These are phyloP conservation scores for Scutellaria minor DNA, from an alignment of 257 asterid species.

Conservation along the genomic window DNA sequence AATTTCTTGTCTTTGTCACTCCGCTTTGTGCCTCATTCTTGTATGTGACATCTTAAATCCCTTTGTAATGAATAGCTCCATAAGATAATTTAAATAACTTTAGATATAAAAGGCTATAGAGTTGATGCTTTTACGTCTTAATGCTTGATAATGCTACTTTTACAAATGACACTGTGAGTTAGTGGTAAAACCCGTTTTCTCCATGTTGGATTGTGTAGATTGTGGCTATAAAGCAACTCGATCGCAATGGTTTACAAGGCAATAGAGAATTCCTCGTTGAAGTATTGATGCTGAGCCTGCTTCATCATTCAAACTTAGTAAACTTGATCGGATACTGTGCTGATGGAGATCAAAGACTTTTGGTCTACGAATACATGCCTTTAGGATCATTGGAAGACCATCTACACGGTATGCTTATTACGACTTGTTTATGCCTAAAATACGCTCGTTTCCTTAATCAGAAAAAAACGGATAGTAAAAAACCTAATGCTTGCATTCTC, in stretches of 20 bases:
- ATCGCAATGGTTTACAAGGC: constrained; percentile 83
- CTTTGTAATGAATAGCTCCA: not conserved
- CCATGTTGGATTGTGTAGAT: constrained; percentile 41
- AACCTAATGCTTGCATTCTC: constrained; percentile 31
- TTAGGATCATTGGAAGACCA: constrained; percentile 86
- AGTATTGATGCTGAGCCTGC: constrained; percentile 77
- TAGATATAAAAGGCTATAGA: not conserved
- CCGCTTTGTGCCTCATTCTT: not conserved
- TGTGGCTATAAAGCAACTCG: constrained; percentile 85
- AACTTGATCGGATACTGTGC: constrained; percentile 88
- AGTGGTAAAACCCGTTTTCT: constrained; percentile 19
- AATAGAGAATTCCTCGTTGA: constrained; percentile 85
- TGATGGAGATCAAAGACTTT: constrained; percentile 86
- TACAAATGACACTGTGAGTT: not conserved
- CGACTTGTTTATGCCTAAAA: not conserved
- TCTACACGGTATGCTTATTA: constrained; percentile 57
- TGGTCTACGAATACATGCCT: constrained; percentile 88
- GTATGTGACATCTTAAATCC: not conserved
- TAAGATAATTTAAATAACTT: not conserved
- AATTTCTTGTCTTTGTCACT: not conserved
- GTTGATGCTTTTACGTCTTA: constrained; percentile 7
- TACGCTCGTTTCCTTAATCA: not conserved
- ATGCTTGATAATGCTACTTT: constrained; percentile 6
- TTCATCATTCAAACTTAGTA: constrained; percentile 83
- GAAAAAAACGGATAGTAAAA: too few species aligned